These are phyloP conservation scores for Arachis stenosperma DNA, from an alignment of 306 rosid species.

Conservation along the genomic window DNA sequence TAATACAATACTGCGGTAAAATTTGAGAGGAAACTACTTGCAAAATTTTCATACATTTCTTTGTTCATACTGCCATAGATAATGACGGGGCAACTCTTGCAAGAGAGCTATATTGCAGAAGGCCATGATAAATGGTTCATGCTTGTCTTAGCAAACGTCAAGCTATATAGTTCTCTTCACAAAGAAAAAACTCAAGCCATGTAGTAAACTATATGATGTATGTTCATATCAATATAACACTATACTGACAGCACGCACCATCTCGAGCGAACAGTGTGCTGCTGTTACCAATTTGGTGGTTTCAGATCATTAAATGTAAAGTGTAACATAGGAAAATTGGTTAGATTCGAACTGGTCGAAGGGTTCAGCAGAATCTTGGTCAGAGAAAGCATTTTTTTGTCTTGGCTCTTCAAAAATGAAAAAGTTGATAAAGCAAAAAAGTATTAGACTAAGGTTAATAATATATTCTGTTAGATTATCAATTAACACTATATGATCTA, in stretches of 20 bases:
- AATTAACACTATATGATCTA: conserved; percentile 26
- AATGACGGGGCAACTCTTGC: conserved; percentile 20
- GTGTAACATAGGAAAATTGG: neutral
- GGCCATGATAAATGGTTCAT: conserved; percentile 12
- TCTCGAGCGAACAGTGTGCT: conserved; percentile 32
- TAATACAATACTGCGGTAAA: conserved; percentile 26
- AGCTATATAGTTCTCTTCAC: neutral
- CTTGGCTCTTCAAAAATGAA: neutral
- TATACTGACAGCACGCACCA: conserved; percentile 24
- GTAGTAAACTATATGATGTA: neutral
- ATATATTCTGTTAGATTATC: conserved; percentile 25
- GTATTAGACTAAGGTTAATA: neutral
- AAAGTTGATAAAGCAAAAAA: no score
- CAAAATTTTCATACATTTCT: conserved; percentile 20
- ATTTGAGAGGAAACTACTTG: conserved; percentile 23
- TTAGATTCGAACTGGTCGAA: conserved; percentile 7
- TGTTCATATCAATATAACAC: neutral
- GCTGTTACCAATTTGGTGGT: conserved; percentile 16
- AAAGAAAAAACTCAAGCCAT: no score
- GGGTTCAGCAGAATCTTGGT: conserved; percentile 25
- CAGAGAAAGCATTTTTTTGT: neutral
- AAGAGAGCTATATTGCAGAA: conserved; percentile 24
- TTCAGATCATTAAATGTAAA: conserved; percentile 30
- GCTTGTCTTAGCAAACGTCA: conserved; percentile 21
- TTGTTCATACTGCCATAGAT: neutral